A percentile compares a stretch with the other conserved stretches of the same genome.
Evolutionary conservation across 306 rosid genomes (phyloP).

Genomic region (Quercus agrifolia): DNA sequence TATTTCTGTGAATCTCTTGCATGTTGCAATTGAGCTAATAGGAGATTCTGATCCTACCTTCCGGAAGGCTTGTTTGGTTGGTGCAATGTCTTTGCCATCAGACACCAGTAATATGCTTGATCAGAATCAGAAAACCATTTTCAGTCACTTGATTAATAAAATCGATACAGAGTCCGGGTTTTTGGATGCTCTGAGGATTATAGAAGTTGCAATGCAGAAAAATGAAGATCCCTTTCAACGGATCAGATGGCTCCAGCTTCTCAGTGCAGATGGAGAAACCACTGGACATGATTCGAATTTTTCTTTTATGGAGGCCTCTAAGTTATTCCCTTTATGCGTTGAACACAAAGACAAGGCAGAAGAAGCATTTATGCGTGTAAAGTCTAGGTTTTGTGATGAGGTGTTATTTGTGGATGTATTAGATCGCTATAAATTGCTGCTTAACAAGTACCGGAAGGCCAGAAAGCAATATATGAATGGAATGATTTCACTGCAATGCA

Average conservation of each 20-base stretch:
- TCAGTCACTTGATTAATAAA: constrained; percentile 48
- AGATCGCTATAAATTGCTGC: constrained; percentile 47
- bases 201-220: constrained; percentile 53
- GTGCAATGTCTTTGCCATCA: constrained; percentile 35
- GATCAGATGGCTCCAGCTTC: constrained; percentile 58
- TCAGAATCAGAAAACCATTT: constrained; percentile 40
- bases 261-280: constrained; percentile 29
- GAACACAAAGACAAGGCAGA: constrained; percentile 44
- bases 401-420: constrained; percentile 52
- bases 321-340: constrained; percentile 29
- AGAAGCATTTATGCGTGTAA: constrained; percentile 48
- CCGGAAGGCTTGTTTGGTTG: constrained; percentile 79
- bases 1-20: constrained; percentile 48
- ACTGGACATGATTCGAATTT: constrained; percentile 22
- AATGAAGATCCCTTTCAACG: constrained; percentile 63
- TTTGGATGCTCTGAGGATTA: constrained; percentile 40
- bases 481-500: constrained; percentile 68
- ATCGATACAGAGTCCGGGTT: constrained; percentile 42
- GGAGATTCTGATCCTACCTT: constrained; percentile 50
- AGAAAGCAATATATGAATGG: constrained; percentile 75
- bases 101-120: constrained; percentile 36
- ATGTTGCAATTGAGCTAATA: constrained; percentile 56
- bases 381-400: constrained; percentile 62
- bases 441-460: constrained; percentile 53
- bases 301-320: constrained; percentile 32